These are phyloP conservation scores for Didymella arachidicola DNA, from an alignment of 2,329 filamentous ascomycete species.

Conservation along the genomic window DNA sequence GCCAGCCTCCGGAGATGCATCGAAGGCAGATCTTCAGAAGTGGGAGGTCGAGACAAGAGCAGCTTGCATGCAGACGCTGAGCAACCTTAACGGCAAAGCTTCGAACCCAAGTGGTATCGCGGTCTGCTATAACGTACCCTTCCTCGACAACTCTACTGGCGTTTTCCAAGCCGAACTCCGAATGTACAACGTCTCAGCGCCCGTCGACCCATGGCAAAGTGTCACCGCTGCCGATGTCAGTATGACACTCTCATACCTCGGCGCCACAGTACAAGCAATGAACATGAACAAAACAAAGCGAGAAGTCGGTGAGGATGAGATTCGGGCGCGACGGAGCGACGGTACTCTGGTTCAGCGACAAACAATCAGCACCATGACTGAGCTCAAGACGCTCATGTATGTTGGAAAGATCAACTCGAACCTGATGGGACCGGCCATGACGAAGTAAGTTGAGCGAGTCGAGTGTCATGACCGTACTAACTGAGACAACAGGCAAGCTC, in stretches of 20 bases:
- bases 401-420: conserved; percentile 71
- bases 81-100: conserved; percentile 61
- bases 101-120: conserved; percentile 79
- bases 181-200: conserved; percentile 72
- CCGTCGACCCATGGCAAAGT: conserved; percentile 58
- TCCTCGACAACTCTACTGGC: conserved; percentile 71
- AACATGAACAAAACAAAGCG: conserved; percentile 45
- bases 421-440: conserved; percentile 63
- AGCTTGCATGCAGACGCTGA: conserved; percentile 68
- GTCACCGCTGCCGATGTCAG: conserved; percentile 51
- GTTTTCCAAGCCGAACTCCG: conserved; percentile 80
- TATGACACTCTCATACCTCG: conserved; percentile 53
- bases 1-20: conserved; percentile 47
- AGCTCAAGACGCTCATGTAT: conserved; percentile 71
- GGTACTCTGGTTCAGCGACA: conserved; percentile 42
- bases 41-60: conserved; percentile 51
- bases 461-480: conserved; percentile 21
- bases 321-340: conserved; percentile 28
- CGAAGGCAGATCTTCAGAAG: conserved; percentile 39
- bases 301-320: conserved; percentile 34
- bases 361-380: conserved; percentile 37
- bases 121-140: conserved; percentile 82
- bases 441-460: conserved; percentile 61
- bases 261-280: conserved; percentile 53
- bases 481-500: conserved; percentile 56